These are phyloP conservation scores for Thyridium curvatum DNA, from an alignment of 2,329 filamentous ascomycete genomes.

Conservation along the genomic window DNA sequence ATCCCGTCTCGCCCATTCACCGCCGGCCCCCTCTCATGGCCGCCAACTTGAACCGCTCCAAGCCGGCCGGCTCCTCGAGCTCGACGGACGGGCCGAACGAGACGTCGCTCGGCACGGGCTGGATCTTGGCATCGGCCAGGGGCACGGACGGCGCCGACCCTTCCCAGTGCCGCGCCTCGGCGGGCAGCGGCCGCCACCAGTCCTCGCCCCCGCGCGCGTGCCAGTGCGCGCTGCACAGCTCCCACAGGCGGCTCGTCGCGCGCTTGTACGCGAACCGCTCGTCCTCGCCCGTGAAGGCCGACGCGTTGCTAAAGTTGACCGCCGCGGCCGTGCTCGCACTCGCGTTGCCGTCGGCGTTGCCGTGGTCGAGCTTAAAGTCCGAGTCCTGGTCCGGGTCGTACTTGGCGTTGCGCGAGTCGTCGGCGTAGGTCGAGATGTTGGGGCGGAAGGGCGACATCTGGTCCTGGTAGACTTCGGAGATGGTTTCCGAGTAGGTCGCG, in stretches of 20 bases:
- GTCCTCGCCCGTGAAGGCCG: conserved; percentile 71
- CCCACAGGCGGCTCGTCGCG: conserved; percentile 72
- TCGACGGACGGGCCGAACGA: conserved; percentile 31
- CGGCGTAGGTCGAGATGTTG: conserved; percentile 61
- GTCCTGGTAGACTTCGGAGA: conserved; percentile 73
- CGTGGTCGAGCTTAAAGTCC: conserved; percentile 38
- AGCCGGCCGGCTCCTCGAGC: conserved; percentile 35
- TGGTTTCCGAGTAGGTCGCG: conserved; percentile 57
- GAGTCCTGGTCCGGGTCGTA: conserved; percentile 54
- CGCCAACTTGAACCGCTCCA: conserved; percentile 26
- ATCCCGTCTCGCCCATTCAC: too few species aligned
- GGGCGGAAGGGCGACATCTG: conserved; percentile 70
- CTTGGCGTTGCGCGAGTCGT: conserved; percentile 33
- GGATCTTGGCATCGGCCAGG: conserved; percentile 4
- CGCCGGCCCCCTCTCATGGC: conserved; percentile 11
- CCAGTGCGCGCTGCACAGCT: conserved; percentile 70
- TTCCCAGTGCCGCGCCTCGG: conserved; percentile 63
- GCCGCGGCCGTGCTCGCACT: neutral
- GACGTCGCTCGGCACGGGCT: conserved; percentile 21
- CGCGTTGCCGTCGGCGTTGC: conserved; percentile 13
- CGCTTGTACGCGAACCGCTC: conserved; percentile 77
- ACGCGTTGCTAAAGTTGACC: conserved; percentile 62
- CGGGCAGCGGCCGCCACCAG: conserved; percentile 64
- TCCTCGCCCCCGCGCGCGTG: conserved; percentile 52
- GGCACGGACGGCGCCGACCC: conserved; percentile 12